Conservation (phyloP, 2,329 filamentous ascomycete genomes). For the Diaporthe longicolla region DNA sequence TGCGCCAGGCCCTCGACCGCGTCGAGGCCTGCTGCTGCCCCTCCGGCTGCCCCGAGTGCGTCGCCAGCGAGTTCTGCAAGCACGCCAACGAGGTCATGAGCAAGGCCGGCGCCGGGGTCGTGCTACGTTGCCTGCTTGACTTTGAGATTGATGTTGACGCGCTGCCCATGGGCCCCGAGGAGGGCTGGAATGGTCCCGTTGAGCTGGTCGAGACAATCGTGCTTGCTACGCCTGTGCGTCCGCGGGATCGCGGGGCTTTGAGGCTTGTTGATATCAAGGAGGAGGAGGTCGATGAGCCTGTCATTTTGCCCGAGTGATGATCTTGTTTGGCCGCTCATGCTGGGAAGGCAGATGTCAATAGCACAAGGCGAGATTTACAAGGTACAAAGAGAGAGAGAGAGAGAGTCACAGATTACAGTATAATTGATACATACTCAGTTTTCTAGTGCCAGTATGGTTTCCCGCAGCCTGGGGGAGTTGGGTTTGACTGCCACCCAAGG, state of each 20-base stretch:
- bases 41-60: conserved; percentile 91
- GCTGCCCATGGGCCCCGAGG: conserved; percentile 88
- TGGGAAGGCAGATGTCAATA: no score
- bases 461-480: background rate
- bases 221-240: conserved; percentile 76
- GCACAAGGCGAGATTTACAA: no score
- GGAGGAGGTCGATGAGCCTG: conserved; percentile 45
- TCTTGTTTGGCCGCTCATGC: background rate
- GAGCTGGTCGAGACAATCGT: conserved; percentile 94
- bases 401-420: background rate
- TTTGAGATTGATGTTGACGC: conserved; percentile 84
- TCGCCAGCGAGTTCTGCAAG: conserved; percentile 86
- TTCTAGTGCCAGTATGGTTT: background rate
- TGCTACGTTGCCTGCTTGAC: conserved; percentile 82
- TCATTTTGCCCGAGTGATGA: background rate
- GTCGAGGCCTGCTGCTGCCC: conserved; percentile 83
- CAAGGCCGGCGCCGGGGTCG: conserved; percentile 87
- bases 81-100: conserved; percentile 93
- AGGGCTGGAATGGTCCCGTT: conserved; percentile 76
- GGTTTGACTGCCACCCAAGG: background rate
- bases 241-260: conserved; percentile 47
- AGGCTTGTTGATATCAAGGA: conserved; percentile 43
- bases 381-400: no score
- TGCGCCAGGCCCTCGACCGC: conserved; percentile 81
- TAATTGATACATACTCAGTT: background rate